A percentile compares a stretch with the other conserved stretches of the same genome.
These are phyloP conservation scores for Rhizopogon vinicolor DNA, from an alignment of 768 basidiomycete genomes.

Conservation along the genomic window DNA sequence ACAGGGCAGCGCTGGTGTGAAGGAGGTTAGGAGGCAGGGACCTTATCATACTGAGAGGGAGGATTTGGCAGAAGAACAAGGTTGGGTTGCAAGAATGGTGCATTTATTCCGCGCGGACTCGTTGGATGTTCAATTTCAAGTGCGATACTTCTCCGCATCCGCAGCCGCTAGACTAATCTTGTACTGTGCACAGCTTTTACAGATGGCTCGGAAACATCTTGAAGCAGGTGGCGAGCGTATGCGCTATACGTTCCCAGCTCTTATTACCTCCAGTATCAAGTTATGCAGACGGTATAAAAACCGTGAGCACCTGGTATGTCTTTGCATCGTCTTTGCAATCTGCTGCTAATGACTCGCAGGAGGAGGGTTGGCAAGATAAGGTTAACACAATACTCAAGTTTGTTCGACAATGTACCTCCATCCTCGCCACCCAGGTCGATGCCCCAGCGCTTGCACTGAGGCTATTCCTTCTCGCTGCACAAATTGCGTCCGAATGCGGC, in stretches of 20 bases:
- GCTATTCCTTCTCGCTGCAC: constrained; percentile 92
- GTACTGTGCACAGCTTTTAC: constrained; percentile 57
- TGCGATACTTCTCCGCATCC: constrained; percentile 27
- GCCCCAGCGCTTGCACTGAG: constrained; percentile 90
- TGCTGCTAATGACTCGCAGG: constrained; percentile 37
- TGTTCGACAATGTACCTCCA: constrained; percentile 87
- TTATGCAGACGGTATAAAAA: constrained; percentile 89
- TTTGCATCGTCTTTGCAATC: background rate
- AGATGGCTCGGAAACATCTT: constrained; percentile 87
- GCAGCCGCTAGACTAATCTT: background rate
- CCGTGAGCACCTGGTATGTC: constrained; percentile 63
- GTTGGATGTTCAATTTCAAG: constrained; percentile 86
- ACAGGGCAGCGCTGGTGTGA: constrained; percentile 21
- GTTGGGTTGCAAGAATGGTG: constrained; percentile 98
- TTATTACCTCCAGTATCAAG: constrained; percentile 91
- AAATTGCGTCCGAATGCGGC: constrained; percentile 90
- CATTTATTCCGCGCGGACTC: constrained; percentile 91
- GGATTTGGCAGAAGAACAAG: constrained; percentile 97
- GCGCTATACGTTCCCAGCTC: constrained; percentile 93
- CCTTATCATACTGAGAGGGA: constrained; percentile 68
- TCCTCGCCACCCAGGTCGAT: constrained; percentile 90
- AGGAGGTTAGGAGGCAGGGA: constrained; percentile 52
- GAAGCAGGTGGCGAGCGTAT: constrained; percentile 92
- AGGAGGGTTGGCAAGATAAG: constrained; percentile 82
- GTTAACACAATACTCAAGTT: constrained; percentile 91